Evolutionary conservation across 106 monocot species (phyloP).

Genomic region (Iris macrosiphon): DNA sequence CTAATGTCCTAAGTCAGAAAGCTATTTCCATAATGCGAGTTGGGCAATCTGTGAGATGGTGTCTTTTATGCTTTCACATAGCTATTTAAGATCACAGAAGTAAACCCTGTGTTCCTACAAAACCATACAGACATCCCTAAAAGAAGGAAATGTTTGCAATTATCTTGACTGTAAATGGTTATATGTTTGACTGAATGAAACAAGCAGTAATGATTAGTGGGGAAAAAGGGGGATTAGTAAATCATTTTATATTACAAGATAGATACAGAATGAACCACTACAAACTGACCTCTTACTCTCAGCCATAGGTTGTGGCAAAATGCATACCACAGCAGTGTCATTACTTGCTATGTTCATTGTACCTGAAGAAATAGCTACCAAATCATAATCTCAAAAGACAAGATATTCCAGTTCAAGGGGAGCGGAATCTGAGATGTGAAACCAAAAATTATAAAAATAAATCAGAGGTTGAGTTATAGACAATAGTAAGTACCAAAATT

Average conservation of each 20-base stretch:
- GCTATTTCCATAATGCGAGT: too few species aligned
- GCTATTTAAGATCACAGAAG: too few species aligned
- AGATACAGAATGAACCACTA: not conserved
- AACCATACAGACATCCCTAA: not conserved
- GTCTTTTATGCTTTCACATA: too few species aligned
- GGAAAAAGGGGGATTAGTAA: not conserved
- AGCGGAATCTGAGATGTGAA: not conserved
- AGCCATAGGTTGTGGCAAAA: slow-evolving; percentile 64
- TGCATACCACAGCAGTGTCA: slow-evolving; percentile 32
- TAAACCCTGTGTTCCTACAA: too few species aligned
- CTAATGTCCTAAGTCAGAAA: too few species aligned
- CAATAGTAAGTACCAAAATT: not conserved
- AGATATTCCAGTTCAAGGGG: not conserved
- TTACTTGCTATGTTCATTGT: slow-evolving; percentile 17
- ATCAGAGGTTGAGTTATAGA: not conserved
- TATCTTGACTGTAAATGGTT: not conserved
- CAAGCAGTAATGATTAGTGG: too few species aligned
- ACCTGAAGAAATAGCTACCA: slow-evolving; percentile 16
- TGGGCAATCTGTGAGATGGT: too few species aligned
- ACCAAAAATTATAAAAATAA: too few species aligned
- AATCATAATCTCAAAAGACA: not conserved
- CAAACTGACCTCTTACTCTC: slow-evolving; percentile 55
- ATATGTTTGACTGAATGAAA: not conserved
- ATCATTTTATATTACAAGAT: not conserved
- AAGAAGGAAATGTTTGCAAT: not conserved